A percentile compares a stretch with the other conserved stretches of the same genome.
Evolutionary conservation across 768 basidiomycete species (phyloP).

Genomic region (Cystofilobasidium bisporidii): DNA sequence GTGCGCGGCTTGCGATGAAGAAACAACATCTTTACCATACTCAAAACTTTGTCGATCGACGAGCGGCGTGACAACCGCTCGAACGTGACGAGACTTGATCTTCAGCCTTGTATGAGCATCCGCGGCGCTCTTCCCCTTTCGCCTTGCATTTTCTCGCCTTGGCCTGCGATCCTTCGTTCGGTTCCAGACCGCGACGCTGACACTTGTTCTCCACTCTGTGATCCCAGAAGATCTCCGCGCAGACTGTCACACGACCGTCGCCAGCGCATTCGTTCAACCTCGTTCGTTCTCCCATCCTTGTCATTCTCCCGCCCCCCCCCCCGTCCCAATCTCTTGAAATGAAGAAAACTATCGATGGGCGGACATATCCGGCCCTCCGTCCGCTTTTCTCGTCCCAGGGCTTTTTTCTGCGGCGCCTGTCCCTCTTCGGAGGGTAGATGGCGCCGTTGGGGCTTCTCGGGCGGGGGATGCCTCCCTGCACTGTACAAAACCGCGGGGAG

Average conservation of each 20-base stretch:
- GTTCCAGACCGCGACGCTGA: no score
- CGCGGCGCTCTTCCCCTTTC: neutral
- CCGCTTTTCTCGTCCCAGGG: neutral
- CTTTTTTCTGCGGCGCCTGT: neutral
- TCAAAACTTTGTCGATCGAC: slow-evolving; percentile 2
- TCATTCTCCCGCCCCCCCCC: neutral
- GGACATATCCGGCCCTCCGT: neutral
- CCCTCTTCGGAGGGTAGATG: neutral
- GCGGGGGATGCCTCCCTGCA: neutral
- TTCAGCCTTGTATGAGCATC: slow-evolving; percentile 2
- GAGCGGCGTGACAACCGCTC: neutral
- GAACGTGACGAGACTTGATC: neutral
- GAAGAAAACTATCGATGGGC: slow-evolving; percentile 4
- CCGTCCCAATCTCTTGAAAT: neutral
- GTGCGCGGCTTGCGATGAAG: neutral
- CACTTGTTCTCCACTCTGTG: no score
- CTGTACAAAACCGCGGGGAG: neutral
- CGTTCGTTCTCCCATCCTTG: neutral
- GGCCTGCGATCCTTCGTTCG: neutral
- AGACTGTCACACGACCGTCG: no score
- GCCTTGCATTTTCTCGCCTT: neutral
- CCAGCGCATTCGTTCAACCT: slow-evolving; percentile 10
- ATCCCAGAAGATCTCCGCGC: no score
- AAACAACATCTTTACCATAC: neutral
- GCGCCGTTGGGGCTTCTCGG: neutral